These are phyloP conservation scores for Talaromyces sp. DNA, from an alignment of 2,329 filamentous ascomycete genomes.

Conservation along the genomic window DNA sequence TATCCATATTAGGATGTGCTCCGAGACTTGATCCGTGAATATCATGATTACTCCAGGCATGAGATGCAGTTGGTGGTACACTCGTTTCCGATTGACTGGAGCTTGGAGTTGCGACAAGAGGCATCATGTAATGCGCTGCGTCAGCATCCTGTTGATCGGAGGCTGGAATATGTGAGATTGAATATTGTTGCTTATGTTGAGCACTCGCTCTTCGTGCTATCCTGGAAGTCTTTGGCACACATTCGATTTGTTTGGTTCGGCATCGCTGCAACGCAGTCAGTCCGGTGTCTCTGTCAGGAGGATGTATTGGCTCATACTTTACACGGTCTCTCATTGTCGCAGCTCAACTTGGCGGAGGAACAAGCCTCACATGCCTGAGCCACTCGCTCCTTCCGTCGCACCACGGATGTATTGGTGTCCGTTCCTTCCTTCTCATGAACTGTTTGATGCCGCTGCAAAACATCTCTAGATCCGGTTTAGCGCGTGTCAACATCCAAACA, in stretches of 20 bases:
- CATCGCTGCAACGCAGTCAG: slow-evolving; percentile 11
- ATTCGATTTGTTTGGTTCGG: slow-evolving; percentile 11
- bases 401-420: slow-evolving; percentile 1
- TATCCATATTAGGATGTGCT: neutral
- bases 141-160: neutral
- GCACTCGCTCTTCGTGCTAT: neutral
- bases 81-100: slow-evolving; percentile 12
- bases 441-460: slow-evolving; percentile 19
- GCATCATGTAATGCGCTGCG: neutral
- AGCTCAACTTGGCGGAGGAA: slow-evolving; percentile 16
- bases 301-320: slow-evolving; percentile 3
- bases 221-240: slow-evolving; percentile 3
- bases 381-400: slow-evolving; percentile 12
- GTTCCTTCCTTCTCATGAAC: slow-evolving; percentile 15
- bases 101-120: slow-evolving; percentile 4
- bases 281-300: neutral
- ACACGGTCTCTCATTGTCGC: slow-evolving; percentile 18
- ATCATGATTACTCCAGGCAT: slow-evolving; percentile 5
- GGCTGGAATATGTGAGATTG: neutral
- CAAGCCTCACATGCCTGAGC: slow-evolving; percentile 17
- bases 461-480: slow-evolving; percentile 12
- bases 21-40: slow-evolving; percentile 2
- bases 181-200: neutral
- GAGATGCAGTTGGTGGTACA: neutral
- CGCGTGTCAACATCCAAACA: neutral